phyloP scores from a whole-genome alignment of 805 yeast species.

The Yamadazyma philogaea region DNA sequence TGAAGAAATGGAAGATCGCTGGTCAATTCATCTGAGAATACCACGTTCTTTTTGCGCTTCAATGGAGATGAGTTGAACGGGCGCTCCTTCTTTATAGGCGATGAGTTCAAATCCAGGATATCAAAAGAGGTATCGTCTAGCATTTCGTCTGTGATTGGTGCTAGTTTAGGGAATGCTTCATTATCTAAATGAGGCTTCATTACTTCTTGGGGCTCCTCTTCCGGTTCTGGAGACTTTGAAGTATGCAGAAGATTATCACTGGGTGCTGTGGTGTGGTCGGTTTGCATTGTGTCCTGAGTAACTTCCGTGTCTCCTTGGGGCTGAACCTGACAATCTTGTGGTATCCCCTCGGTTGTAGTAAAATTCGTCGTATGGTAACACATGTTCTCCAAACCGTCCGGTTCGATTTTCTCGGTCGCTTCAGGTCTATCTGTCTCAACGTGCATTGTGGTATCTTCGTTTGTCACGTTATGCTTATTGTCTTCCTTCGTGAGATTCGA shows the following conservation, averaged over 20 bases:
- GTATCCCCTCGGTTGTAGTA: neutral
- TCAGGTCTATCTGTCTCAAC: neutral
- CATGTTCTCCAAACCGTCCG: neutral
- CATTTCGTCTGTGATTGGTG: constrained; percentile 6
- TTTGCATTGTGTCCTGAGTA: neutral
- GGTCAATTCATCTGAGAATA: constrained; percentile 38
- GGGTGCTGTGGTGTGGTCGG: neutral
- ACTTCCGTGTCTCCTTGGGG: neutral
- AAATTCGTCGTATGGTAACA: neutral
- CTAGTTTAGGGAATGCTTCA: neutral
- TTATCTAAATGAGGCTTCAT: neutral
- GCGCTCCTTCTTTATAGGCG: constrained; percentile 19
- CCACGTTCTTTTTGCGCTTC: constrained; percentile 26
- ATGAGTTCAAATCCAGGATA: constrained; percentile 17
- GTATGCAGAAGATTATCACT: neutral
- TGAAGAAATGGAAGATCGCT: constrained; percentile 32
- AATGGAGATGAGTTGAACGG: constrained; percentile 5
- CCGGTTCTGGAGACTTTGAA: neutral
- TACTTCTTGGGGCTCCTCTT: neutral
- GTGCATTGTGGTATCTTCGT: no score
- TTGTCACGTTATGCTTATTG: no score
- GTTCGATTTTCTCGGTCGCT: neutral
- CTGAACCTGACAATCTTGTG: neutral
- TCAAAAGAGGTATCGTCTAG: constrained; percentile 1
- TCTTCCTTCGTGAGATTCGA: neutral